Evolutionary conservation across 768 basidiomycete species (phyloP).

Genomic region (Naganishia vaughanmartiniae): DNA sequence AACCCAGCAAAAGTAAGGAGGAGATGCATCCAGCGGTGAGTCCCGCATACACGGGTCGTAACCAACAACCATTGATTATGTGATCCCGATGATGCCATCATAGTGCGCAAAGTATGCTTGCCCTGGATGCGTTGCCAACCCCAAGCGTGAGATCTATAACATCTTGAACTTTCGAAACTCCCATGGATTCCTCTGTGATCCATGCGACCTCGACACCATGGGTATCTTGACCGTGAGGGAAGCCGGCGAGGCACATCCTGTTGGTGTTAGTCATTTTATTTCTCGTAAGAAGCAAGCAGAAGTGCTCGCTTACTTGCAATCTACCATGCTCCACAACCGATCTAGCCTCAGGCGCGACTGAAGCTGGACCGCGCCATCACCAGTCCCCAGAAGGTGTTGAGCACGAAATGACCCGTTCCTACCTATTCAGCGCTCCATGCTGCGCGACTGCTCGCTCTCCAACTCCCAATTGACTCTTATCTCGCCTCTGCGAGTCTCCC

Average conservation of each 20-base stretch:
- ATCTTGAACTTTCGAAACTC: slow-evolving; percentile 8
- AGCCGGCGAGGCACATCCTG: no score
- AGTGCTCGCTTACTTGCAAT: not conserved
- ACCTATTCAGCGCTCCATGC: not conserved
- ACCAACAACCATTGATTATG: not conserved
- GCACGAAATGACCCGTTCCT: not conserved
- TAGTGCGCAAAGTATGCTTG: slow-evolving; percentile 9
- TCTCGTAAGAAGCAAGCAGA: not conserved
- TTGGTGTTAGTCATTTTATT: not conserved
- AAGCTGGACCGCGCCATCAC: not conserved
- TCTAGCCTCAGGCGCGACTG: not conserved
- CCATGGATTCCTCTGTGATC: slow-evolving; percentile 1
- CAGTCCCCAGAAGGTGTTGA: not conserved
- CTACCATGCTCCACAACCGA: not conserved
- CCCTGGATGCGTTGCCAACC: slow-evolving; percentile 7
- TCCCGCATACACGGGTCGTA: no score
- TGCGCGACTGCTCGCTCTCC: no score
- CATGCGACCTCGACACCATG: not conserved
- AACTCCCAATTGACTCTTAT: not conserved
- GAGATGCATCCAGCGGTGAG: slow-evolving; percentile 14
- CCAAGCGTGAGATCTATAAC: not conserved
- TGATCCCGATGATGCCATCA: not conserved
- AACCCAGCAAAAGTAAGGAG: not conserved
- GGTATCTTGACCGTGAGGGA: not conserved
- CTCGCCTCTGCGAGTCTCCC: not conserved